phyloP scores from a whole-genome alignment of 495 filamentous ascomycete genomes.

The Aspergillus olivimuriae region DNA sequence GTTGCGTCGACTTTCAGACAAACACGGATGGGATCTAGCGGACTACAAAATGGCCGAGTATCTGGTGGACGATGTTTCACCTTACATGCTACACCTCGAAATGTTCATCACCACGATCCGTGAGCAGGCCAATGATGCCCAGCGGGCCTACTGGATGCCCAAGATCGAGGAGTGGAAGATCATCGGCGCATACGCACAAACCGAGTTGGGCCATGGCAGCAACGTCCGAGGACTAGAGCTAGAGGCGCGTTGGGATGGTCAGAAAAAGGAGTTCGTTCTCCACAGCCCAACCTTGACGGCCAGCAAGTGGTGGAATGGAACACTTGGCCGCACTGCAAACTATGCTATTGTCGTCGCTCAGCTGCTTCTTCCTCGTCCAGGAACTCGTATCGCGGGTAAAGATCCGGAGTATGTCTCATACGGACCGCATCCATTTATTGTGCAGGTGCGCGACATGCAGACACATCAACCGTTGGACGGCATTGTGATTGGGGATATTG shows the following conservation, averaged over 20 bases:
- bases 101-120: constrained; percentile 35
- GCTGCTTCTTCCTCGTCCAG: constrained; percentile 30
- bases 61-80: constrained; percentile 25
- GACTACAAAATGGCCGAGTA: constrained; percentile 42
- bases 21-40: constrained; percentile 33
- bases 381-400: neutral
- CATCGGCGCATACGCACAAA: constrained; percentile 41
- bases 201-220: constrained; percentile 44
- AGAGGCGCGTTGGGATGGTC: constrained; percentile 35
- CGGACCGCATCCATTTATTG: constrained; percentile 44
- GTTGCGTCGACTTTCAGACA: constrained; percentile 31
- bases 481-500: constrained; percentile 44
- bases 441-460: constrained; percentile 40
- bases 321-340: constrained; percentile 37
- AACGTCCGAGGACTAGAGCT: constrained; percentile 44
- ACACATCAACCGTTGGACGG: constrained; percentile 36
- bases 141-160: constrained; percentile 41
- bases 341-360: constrained; percentile 27
- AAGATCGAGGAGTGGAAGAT: constrained; percentile 37
- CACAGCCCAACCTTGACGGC: constrained; percentile 43
- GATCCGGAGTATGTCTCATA: constrained; percentile 22
- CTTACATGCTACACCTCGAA: constrained; percentile 19
- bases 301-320: constrained; percentile 48
- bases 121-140: constrained; percentile 39
- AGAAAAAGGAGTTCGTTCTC: constrained; percentile 36